Percentiles rank a stretch among this genome's conserved stretches.
Conservation (phyloP, 2,329 filamentous ascomycete species). For the Neofusicoccum sp. region DNA sequence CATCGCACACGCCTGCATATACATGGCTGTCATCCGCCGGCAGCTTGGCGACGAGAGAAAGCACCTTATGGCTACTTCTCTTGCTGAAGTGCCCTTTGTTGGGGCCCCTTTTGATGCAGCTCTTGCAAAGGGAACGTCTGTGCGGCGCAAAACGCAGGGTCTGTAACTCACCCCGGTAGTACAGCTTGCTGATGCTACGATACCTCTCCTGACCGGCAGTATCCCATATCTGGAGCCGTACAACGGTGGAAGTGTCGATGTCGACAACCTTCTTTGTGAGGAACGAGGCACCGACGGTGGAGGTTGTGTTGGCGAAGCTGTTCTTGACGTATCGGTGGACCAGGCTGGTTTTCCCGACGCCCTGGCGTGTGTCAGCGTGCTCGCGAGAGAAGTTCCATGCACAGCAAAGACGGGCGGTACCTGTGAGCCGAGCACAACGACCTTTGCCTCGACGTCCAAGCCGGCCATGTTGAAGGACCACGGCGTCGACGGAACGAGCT, state of each 20-base stretch:
- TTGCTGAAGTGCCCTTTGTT: background rate
- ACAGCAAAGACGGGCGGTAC: conserved; percentile 63
- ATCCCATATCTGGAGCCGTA: conserved; percentile 96
- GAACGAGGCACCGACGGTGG: conserved; percentile 55
- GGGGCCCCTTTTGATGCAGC: background rate
- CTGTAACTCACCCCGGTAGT: conserved; percentile 67
- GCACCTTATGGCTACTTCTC: background rate
- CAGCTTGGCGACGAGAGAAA: background rate
- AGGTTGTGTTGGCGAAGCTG: conserved; percentile 56
- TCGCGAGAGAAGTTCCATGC: conserved; percentile 64
- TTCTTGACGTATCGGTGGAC: conserved; percentile 77
- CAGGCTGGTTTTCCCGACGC: conserved; percentile 79
- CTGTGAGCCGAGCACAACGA: conserved; percentile 77
- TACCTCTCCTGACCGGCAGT: conserved; percentile 96
- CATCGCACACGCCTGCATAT: background rate
- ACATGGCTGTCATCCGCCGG: background rate
- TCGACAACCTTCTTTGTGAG: conserved; percentile 71
- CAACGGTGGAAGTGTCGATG: conserved; percentile 79
- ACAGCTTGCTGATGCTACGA: conserved; percentile 88
- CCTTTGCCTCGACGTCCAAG: conserved; percentile 73
- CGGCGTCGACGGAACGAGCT: background rate
- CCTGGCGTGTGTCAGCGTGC: conserved; percentile 70
- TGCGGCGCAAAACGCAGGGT: conserved; percentile 17
- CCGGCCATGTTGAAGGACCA: conserved; percentile 18
- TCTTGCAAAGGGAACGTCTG: background rate